Base-by-base conservation (phyloP, 23 red algal species). In the Gracilaria caudata region DNA sequence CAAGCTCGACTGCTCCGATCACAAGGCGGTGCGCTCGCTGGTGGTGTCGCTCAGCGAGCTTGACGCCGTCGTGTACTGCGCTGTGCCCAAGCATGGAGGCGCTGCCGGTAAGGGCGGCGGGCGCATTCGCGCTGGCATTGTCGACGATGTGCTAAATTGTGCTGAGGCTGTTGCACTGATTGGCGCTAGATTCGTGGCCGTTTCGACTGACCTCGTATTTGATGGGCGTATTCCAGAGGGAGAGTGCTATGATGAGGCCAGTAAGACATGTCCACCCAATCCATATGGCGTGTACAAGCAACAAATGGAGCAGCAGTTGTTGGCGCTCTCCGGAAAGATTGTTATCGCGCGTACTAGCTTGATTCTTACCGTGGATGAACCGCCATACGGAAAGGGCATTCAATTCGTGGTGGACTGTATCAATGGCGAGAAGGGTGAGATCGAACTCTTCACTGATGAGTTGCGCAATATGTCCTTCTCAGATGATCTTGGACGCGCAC, bases 391-490 rank as follows among this genome's bases (percentile, higher is more conserved):
- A 47, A 97, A 97, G 51, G 94, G 84, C 16, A 51, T 97, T 26
- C 73, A 79, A 16, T 97, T 97, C 72, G 81, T 97, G 0, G 84
- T 91, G 39, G 78, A 97, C 56, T 87, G 83, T 8, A 51, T 97
- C 34, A 60, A 83, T 23, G 87, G 84, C 24, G 66, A 86, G 40
- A 65, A 90, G 20, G 92, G 92, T 20, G 84, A 81, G 47, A 72
- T 99, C 32, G 92, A 76, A 20, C 63, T 99, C 33, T 99, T 99
- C 46, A 91, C 83, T 1, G 97, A 99, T 80, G 97, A 99, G 76
- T 41, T 76, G 61, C 82, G 97, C 32, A 95, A 99, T 34, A 99
- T 99, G 97, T 86, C 73, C 14, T 99, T 89, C 58, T 73, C 97
- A 28, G 93, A 99, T 60, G 97, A 99, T 55, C 73, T 99, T 1